These are phyloP conservation scores for Silene conica DNA, from an alignment of 148 eudicot genomes.

Conservation along the genomic window DNA sequence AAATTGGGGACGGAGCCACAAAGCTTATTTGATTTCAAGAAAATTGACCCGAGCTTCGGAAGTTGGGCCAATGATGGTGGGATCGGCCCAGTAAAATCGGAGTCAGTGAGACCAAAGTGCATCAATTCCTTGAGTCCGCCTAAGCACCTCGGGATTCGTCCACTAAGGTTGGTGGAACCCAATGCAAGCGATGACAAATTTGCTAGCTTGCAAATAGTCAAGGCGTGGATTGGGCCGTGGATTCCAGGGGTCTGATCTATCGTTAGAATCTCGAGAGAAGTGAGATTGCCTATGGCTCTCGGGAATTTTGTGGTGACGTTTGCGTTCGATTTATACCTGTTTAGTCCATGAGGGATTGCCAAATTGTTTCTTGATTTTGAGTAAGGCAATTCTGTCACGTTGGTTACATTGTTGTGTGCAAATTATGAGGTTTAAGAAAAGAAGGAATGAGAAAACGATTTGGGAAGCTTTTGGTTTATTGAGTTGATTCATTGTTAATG, in stretches of 20 bases:
- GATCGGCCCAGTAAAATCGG: constrained; percentile 8
- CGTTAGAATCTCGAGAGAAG: constrained; percentile 6
- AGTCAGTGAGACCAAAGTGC: constrained; percentile 2
- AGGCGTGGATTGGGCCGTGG: constrained; percentile 3
- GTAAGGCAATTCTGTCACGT: constrained; percentile 2
- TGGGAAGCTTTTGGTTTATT: not conserved
- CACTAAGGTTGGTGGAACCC: constrained; percentile 11
- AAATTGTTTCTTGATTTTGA: constrained; percentile 11
- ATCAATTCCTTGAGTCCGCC: not conserved
- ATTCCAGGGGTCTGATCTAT: constrained; percentile 3
- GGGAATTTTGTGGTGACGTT: constrained; percentile 2
- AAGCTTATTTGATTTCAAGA: constrained; percentile 1
- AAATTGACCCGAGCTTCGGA: constrained; percentile 5
- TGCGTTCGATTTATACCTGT: not conserved
- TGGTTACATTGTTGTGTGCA: constrained; percentile 6
- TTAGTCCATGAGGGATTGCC: constrained; percentile 7
- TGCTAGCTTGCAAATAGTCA: constrained; percentile 3
- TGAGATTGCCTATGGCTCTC: constrained; percentile 1
- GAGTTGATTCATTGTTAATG: constrained; percentile 11
- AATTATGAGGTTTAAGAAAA: constrained; percentile 4
- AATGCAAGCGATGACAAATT: constrained; percentile 7
- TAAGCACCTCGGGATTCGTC: constrained; percentile 7
- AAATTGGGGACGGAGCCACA: constrained; percentile 7
- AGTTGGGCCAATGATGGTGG: constrained; percentile 10
- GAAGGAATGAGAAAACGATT: not conserved